Evolutionary conservation across 2,329 filamentous ascomycete species (phyloP), one percentile per base, ranked within the genome.

Genomic region (Arthrobotrys iridis): DNA sequence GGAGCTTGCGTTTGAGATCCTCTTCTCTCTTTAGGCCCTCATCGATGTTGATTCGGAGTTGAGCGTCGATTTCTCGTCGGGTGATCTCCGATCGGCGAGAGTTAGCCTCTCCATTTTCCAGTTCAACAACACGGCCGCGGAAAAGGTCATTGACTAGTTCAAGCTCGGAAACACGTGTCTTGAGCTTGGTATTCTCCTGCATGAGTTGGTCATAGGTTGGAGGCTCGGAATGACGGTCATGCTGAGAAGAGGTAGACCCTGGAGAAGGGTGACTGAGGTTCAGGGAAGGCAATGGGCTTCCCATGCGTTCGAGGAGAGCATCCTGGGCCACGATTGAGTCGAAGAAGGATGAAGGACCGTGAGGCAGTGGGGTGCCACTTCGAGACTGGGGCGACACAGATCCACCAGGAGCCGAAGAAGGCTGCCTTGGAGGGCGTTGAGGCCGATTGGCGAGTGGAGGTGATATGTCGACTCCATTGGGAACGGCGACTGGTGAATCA

Each of bases 71-170:
- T 77, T 87, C 86, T 58, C 85, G 83, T 66, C 84, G 83, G 78
- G 85, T 83, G 81, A 86, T 83, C 83, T 88, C 83, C 77, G 87
- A 85, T 80, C 88, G 83, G 80, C 89, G 84, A 60, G 90, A 88
- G 52, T 87, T 88, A 52, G 87, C 87, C 80, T 94, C 91, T 80
- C 90, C 90, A 78, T 89, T 88, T 81, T 96, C 92, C 10, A 95
- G 85, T 81, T 95, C 86, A 81, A 89, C 82, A 41, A 97, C 88
- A 8, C 90, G 88, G 37, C 90, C 90, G 58, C 90, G 86, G 82
- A 93, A 93, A 46, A 93, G 85, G 80, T 91, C 91, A 80, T 93
- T 97, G 84, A 99, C 97, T 60, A 99, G 88, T 81, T 99, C 95
- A 22, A 99, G 87, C 82, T 99, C 95, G 79, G 90, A 95, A 33